phyloP scores from a whole-genome alignment of 495 filamentous ascomycete species.

The Cudoniella acicularis region DNA sequence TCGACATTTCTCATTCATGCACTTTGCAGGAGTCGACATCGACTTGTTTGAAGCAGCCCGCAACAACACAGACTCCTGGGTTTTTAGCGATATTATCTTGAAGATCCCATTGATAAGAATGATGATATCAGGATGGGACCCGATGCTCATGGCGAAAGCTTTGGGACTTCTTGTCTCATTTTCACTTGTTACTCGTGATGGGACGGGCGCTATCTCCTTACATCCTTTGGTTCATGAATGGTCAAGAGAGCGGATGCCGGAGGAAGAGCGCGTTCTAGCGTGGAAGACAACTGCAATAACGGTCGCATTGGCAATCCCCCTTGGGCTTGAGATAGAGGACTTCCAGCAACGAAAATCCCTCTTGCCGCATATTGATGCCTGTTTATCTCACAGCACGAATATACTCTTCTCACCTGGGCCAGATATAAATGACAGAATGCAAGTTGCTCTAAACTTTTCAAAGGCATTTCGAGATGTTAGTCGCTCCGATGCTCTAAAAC shows the following conservation, averaged over 20 bases:
- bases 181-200: conserved; percentile 24
- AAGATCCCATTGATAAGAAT: conserved; percentile 12
- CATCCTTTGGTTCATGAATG: conserved; percentile 36
- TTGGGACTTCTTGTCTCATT: conserved; percentile 22
- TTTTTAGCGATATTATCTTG: conserved; percentile 1
- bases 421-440: not conserved
- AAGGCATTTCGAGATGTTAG: not conserved
- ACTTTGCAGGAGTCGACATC: conserved; percentile 28
- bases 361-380: conserved; percentile 28
- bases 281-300: conserved; percentile 22
- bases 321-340: conserved; percentile 15
- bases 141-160: conserved; percentile 14
- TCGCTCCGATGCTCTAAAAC: too few relatives aligned
- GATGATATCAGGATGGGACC: conserved; percentile 19
- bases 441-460: not conserved
- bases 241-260: conserved; percentile 26
- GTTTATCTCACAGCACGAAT: conserved; percentile 5
- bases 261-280: conserved; percentile 18
- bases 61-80: not conserved
- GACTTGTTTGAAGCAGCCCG: conserved; percentile 12
- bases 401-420: not conserved
- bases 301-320: not conserved
- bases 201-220: conserved; percentile 24
- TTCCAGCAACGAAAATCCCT: conserved; percentile 17
- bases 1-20: conserved; percentile 35